Conservation (phyloP, 2,329 filamentous ascomycete species). For the Ceratocystis lukuohia region DNA sequence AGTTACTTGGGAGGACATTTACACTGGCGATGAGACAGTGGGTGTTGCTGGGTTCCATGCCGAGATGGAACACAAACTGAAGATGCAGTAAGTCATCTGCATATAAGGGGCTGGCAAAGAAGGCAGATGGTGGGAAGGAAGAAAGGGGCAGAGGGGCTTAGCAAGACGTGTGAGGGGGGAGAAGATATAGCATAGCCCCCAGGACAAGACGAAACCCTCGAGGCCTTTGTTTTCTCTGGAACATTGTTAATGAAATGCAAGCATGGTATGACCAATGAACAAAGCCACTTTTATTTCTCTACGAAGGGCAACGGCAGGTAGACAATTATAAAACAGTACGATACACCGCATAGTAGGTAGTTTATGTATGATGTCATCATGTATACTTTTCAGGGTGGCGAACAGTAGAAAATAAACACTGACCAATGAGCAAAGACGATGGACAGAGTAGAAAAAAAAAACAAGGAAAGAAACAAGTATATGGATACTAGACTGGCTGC, state of each 20-base stretch:
- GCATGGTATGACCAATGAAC: neutral
- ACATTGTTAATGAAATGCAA: neutral
- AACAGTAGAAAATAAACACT: neutral
- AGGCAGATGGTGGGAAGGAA: neutral
- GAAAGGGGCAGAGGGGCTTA: neutral
- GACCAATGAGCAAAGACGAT: neutral
- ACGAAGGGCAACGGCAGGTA: neutral
- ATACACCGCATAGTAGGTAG: too few relatives aligned
- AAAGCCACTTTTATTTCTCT: neutral
- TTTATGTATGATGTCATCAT: slow-evolving; percentile 3
- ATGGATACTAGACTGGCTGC: neutral
- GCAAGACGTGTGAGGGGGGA: neutral
- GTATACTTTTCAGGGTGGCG: neutral
- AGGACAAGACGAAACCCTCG: neutral
- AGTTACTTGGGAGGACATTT: slow-evolving; percentile 90
- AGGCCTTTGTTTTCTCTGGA: neutral
- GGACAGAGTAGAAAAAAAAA: neutral
- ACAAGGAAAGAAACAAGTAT: neutral
- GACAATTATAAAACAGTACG: too few relatives aligned
- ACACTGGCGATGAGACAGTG: slow-evolving; percentile 61
- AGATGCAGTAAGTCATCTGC: slow-evolving; percentile 38
- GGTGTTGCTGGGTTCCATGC: slow-evolving; percentile 64
- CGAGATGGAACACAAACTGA: slow-evolving; percentile 86
- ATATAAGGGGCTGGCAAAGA: neutral
- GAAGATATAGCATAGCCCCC: neutral